These are phyloP conservation scores for Verticillium zaregamsianum DNA, from an alignment of 2,329 filamentous ascomycete genomes.

Conservation along the genomic window DNA sequence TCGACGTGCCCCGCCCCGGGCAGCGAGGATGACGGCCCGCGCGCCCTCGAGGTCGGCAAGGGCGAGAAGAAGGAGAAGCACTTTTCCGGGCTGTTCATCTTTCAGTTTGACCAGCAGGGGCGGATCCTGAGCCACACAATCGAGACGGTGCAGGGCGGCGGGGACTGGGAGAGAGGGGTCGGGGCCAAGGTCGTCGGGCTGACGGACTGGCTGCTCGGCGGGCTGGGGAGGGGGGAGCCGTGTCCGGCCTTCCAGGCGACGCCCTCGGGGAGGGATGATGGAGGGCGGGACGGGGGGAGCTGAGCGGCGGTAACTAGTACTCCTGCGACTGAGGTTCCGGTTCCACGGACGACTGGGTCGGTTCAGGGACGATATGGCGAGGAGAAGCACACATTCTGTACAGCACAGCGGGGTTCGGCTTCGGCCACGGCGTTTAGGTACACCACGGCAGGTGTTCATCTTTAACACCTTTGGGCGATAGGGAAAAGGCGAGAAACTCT, in stretches of 20 bases:
- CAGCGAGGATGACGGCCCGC: neutral
- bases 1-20: conserved; percentile 50
- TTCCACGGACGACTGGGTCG: neutral
- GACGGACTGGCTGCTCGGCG: conserved; percentile 91
- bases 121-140: conserved; percentile 85
- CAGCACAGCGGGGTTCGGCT: neutral
- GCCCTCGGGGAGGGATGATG: neutral
- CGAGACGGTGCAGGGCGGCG: conserved; percentile 82
- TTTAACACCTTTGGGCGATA: neutral
- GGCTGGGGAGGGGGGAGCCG: conserved; percentile 45
- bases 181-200: conserved; percentile 81
- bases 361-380: too few relatives aligned
- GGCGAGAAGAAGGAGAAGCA: conserved; percentile 59
- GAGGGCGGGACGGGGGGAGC: neutral
- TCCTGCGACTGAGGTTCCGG: neutral
- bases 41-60: conserved; percentile 4
- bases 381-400: neutral
- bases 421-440: neutral
- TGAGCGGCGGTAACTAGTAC: neutral
- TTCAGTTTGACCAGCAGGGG: conserved; percentile 88
- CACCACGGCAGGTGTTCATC: neutral
- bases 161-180: conserved; percentile 76
- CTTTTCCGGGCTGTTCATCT: conserved; percentile 90
- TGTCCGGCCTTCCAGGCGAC: conserved; percentile 15
- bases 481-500: neutral